Base-by-base conservation (phyloP, 495 filamentous ascomycete genomes). In the Penicillium tannophilum region DNA sequence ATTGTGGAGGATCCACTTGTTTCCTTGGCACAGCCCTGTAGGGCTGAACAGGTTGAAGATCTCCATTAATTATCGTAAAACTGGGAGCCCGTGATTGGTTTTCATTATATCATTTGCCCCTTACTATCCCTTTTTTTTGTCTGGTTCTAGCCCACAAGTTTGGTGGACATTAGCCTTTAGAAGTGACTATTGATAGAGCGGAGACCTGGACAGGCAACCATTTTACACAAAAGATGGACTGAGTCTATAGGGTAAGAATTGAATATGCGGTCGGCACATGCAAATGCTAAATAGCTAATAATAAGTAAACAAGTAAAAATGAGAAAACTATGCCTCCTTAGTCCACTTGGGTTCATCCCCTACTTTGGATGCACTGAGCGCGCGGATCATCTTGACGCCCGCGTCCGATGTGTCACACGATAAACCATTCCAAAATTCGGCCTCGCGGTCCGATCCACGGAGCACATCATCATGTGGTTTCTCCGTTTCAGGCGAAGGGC, bases 381-480 rank as follows among this genome's bases (percentile, higher is more conserved):
- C 72, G n/a, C 68, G 68, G 41, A 78, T 78, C 51, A 78, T 54
- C 44, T 71, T 73, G 43, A 69, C 61, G 54, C 75, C 75, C 9
- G 67, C 67, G n/a, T 76, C 69, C 1, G 65, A 65, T n/a, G 64
- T 61, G 16, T 73, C 69, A 10, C 60, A 55, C 20, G 60, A 56
- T 12, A 53, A 54, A 8, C 57, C 59, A 8, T 63, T 60, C 76
- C 76, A 79, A 54, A 79, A 79, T 33, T 66, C 60, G 4, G 70
- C 56, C 56, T 73, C 69, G 0, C 63, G 65, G 36, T 72, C 68
- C 6, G 65, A 63, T 1, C 68, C 64, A 7, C 71, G 55, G n/a
- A 72, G 58, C 2, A 59, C 62, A 31, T 69, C 68, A 55, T 73
- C 56, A 9, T 65, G 62, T 3, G 64, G 55, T 24, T 62, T 44